Evolutionary conservation across 208 protist genomes (phyloP), one percentile per base, ranked within the genome.

Genomic region (Trypanosoma rangeli): DNA sequence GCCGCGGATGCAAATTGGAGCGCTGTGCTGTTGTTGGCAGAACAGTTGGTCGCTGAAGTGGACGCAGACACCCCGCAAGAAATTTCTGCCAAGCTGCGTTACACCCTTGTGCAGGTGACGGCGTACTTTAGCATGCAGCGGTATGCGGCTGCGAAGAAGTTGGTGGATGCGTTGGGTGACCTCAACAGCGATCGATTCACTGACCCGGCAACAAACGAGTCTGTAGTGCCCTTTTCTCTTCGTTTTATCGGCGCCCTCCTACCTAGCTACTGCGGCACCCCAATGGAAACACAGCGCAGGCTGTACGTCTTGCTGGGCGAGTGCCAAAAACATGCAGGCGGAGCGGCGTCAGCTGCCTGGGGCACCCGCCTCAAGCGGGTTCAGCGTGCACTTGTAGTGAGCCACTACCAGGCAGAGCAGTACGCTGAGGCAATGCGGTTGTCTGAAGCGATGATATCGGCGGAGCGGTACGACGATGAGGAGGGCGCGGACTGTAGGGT

Each of bases 181-280:
- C 62, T 95, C 28, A 80, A 89, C 37, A 75, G 80, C 35, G 84
- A 88, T 53, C 67, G 75, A 31, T 92, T 86, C 65, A 63, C 77
- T 1, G 68, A 89, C 63, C 78, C 85, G 5, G 59, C 44, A 37
- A 92, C 82, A 28, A 48, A 61, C 1, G 80, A 90, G 62, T 87
- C 79, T 67, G 68, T 92, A 31, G 89, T 80, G 20, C 91, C 91
- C 16, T 96, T 96, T 77, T 96, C 91, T 0, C 73, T 96, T 31
- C 80, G 80, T 15, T 84, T 94, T 73, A 56, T 93, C 22, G 65
- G 75, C 0, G 88, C 87, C 18, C 60, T 92, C 49, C 50, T 96
- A 39, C 91, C 91, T 20, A 64, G 81, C 50, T 89, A 93, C 53
- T 66, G 79, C 9, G 83, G 83, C n/a, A 76, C 73, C 44, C 48